Conservation (phyloP, 441 rosid genomes). For the Isatis lusitanica region DNA sequence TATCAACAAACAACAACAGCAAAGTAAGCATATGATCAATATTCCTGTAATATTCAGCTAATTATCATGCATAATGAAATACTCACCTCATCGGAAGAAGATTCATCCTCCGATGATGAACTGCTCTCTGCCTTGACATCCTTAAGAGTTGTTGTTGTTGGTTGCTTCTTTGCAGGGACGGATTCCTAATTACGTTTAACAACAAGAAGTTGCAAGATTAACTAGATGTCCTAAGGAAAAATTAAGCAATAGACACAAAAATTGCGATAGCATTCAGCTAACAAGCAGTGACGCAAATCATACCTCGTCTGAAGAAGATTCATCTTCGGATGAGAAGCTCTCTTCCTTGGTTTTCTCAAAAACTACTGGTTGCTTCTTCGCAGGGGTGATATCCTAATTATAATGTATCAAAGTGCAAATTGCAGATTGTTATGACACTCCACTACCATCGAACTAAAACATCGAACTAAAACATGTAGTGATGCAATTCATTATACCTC, state of each 20-base stretch:
- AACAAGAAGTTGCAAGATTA: background rate
- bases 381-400: background rate
- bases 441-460: no score
- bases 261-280: background rate
- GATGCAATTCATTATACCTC: background rate
- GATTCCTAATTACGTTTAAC: slow-evolving; percentile 1
- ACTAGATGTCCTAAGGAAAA: background rate
- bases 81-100: slow-evolving; percentile 24
- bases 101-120: slow-evolving; percentile 30
- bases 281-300: background rate
- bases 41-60: background rate
- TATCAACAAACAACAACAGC: background rate
- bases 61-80: background rate
- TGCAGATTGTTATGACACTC: background rate
- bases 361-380: background rate
- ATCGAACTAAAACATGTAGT: no score
- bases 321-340: background rate
- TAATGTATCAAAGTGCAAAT: background rate
- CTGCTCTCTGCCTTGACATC: background rate
- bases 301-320: slow-evolving; percentile 31
- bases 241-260: background rate
- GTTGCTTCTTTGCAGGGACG: background rate
- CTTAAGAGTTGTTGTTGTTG: background rate
- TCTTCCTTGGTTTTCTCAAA: background rate
- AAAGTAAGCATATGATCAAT: background rate